These are phyloP conservation scores for Conoideocrella luteorostrata DNA, from an alignment of 2,329 filamentous ascomycete genomes.

Conservation along the genomic window DNA sequence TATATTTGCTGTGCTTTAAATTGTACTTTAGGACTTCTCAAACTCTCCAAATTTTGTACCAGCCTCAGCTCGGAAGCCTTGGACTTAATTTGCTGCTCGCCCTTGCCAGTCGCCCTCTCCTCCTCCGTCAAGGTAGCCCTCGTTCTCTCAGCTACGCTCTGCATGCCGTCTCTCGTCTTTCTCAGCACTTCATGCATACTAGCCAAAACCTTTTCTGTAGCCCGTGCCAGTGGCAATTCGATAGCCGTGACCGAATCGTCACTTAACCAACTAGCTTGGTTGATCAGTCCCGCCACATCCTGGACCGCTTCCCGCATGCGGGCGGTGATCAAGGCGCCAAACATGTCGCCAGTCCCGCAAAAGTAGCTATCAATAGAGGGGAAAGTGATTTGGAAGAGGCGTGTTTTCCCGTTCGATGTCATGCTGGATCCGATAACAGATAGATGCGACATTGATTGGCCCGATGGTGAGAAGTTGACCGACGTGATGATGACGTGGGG, in stretches of 20 bases:
- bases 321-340: conserved; percentile 82
- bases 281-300: conserved; percentile 37
- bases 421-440: conserved; percentile 74
- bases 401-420: conserved; percentile 54
- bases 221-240: conserved; percentile 75
- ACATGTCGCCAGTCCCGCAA: conserved; percentile 97
- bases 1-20: conserved; percentile 53
- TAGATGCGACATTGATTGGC: conserved; percentile 46
- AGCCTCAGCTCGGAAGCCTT: conserved; percentile 86
- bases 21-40: conserved; percentile 59
- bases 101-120: conserved; percentile 44
- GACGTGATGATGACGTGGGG: conserved; percentile 93
- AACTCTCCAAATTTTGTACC: conserved; percentile 63
- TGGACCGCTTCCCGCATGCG: conserved; percentile 77
- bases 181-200: conserved; percentile 85
- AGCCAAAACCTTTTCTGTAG: conserved; percentile 79
- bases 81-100: conserved; percentile 61
- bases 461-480: conserved; percentile 58
- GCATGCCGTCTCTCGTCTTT: conserved; percentile 61
- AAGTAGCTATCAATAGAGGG: conserved; percentile 90
- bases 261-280: conserved; percentile 65
- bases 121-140: conserved; percentile 35
- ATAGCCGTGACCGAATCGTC: conserved; percentile 61
- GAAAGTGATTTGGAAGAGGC: conserved; percentile 84
- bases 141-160: conserved; percentile 39